phyloP scores from a whole-genome alignment of 345 rosid genomes.

The Lepidium africanum region DNA sequence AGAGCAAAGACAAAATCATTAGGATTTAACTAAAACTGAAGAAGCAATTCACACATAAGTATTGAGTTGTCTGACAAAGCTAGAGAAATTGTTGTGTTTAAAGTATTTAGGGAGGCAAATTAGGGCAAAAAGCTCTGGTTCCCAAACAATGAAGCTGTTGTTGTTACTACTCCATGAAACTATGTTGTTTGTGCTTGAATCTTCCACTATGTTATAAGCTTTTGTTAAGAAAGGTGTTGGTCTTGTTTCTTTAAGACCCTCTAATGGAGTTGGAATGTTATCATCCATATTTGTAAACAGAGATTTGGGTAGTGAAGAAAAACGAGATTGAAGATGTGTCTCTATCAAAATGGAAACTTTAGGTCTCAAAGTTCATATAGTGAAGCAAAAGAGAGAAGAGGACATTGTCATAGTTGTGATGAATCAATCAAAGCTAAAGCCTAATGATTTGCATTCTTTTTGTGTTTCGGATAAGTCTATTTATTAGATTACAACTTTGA shows the following conservation, averaged over 20 bases:
- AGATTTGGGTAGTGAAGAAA: background rate
- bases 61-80: slow-evolving; percentile 67
- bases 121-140: slow-evolving; percentile 44
- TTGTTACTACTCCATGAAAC: slow-evolving; percentile 64
- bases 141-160: slow-evolving; percentile 63
- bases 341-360: slow-evolving; percentile 2
- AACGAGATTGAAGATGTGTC: background rate
- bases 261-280: slow-evolving; percentile 37
- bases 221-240: slow-evolving; percentile 59
- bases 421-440: background rate
- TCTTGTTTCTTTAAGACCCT: slow-evolving; percentile 37
- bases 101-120: slow-evolving; percentile 46
- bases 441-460: background rate
- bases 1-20: background rate
- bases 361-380: background rate
- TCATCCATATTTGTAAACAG: slow-evolving; percentile 1
- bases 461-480: background rate
- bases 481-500: background rate
- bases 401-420: background rate
- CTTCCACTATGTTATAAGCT: slow-evolving; percentile 59
- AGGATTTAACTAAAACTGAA: background rate
- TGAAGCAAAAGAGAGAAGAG: background rate
- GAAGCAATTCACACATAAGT: slow-evolving; percentile 46
- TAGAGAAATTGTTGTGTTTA: slow-evolving; percentile 69
- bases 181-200: slow-evolving; percentile 42